Conservation (phyloP, 1,284 basidiomycete species). For the Bjerkandera adusta region DNA sequence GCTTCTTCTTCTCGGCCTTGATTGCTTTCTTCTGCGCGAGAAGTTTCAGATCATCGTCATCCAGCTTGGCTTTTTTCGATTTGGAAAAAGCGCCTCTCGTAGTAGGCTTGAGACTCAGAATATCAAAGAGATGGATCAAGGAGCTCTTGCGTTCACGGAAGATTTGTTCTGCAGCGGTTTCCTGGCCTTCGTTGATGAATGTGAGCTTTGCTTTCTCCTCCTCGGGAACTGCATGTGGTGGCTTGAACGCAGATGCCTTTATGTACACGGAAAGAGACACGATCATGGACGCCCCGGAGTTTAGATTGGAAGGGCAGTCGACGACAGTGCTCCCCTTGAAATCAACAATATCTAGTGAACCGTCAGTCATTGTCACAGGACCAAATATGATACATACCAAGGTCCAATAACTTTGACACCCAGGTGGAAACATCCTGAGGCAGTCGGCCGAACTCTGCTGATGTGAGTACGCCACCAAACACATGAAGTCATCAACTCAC, state of each 20-base stretch:
- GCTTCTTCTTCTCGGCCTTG: conserved; percentile 32
- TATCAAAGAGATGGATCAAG: conserved; percentile 62
- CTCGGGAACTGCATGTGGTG: conserved; percentile 35
- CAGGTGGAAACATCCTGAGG: conserved; percentile 67
- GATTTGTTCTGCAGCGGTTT: conserved; percentile 70
- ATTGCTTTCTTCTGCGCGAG: too few relatives aligned
- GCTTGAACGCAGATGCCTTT: conserved; percentile 60
- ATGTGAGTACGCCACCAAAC: neutral
- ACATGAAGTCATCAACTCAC: conserved; percentile 35
- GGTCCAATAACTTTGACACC: conserved; percentile 72
- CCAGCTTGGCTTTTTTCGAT: conserved; percentile 33
- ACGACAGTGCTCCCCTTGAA: conserved; percentile 63
- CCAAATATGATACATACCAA: conserved; percentile 39
- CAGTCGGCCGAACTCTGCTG: conserved; percentile 68
- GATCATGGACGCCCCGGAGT: conserved; percentile 68
- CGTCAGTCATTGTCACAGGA: neutral
- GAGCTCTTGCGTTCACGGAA: conserved; percentile 79
- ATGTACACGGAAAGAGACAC: conserved; percentile 71
- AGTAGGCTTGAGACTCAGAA: conserved; percentile 56
- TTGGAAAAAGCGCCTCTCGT: conserved; percentile 24
- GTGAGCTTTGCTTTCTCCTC: conserved; percentile 35
- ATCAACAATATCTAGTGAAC: conserved; percentile 52
- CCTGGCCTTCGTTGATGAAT: conserved; percentile 71
- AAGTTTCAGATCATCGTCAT: conserved; percentile 41
- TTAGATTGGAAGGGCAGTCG: conserved; percentile 64